Percentiles rank a stretch among this genome's conserved stretches.
Conservation (phyloP, 192 early-diverging fungal species). For the Backusella luteola region DNA sequence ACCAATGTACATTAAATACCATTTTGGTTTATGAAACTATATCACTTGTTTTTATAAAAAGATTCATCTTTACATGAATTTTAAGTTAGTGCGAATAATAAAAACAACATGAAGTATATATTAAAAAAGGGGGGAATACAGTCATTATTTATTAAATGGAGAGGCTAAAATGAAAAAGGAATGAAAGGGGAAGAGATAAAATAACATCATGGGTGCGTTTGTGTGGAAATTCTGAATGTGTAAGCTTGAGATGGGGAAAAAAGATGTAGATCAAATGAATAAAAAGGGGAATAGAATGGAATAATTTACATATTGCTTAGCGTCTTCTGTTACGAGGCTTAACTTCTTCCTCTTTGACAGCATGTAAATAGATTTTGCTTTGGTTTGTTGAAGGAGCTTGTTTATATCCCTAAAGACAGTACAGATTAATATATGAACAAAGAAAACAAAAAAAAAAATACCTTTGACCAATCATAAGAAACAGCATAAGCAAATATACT, state of each 20-base stretch:
- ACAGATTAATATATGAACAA: not conserved
- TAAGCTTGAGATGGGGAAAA: not conserved
- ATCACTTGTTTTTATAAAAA: too few relatives aligned
- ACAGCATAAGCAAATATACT: constrained; percentile 91
- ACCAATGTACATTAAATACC: too few relatives aligned
- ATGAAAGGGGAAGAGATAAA: not conserved
- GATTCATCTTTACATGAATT: too few relatives aligned
- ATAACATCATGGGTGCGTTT: not conserved
- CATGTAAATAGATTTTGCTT: constrained; percentile 56
- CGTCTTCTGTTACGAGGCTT: constrained; percentile 64
- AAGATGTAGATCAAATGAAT: not conserved
- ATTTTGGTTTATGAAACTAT: not conserved
- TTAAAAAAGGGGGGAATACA: not conserved
- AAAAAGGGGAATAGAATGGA: not conserved
- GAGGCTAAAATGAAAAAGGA: not conserved
- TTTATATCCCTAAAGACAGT: constrained; percentile 17
- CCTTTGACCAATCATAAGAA: constrained; percentile 84
- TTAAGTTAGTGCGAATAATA: too few relatives aligned
- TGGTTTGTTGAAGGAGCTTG: constrained; percentile 62
- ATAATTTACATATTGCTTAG: constrained; percentile 8
- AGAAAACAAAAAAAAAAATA: constrained; percentile 10
- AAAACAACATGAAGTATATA: not conserved
- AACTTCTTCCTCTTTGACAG: constrained; percentile 73
- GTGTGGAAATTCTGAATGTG: not conserved
- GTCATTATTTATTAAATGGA: not conserved